Base-by-base conservation (phyloP, 148 eudicot genomes). In the Camellia lanceoleosa region DNA sequence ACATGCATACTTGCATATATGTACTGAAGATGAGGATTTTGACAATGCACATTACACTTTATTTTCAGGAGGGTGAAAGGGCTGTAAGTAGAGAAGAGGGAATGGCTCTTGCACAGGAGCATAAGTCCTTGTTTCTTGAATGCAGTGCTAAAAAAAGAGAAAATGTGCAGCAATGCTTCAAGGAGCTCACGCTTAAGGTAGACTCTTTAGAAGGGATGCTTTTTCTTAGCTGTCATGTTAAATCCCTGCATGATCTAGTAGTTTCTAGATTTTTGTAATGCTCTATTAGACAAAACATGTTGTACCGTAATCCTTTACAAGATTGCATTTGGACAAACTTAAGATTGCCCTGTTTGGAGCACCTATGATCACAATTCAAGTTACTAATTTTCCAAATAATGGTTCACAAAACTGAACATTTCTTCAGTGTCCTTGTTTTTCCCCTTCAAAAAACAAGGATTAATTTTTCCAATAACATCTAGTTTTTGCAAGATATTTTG, bases 101-200 rank as follows among this genome's bases (percentile, higher is more conserved):
- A 20, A 81, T 86, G 74, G 87, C 91, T 59, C 84, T 91, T 20
- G 94, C 92, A 44, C 69, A 59, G 77, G 79, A 87, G 78, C 89
- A 89, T 65, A 74, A 87, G 20, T 86, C 91, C 68, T 62, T 88
- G 16, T 91, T 89, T 81, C 70, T 85, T 4, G 94, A 91, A 79
- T 91, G 92, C 66, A 91, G 94, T 60, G 92, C 91, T 30, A 89
- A 80, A 79, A 89, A 91, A 56, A 82, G 82, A 80, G 89, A 83
- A 55, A 91, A 91, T 51, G 92, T 91, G 79, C 88, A 59, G 71
- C 91, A 85, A 58, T 86, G 90, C 77, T 91, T 91, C 19, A 85
- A 82, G 79, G 91, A 89, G 64, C 92, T 91, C 73, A 74, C 78
- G 18, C 14, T 85, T 42, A 88, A 89, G 94, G 94, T 91, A 75